Base-by-base conservation (phyloP, 73 alveolate genomes). In the Stentor roeselii region DNA sequence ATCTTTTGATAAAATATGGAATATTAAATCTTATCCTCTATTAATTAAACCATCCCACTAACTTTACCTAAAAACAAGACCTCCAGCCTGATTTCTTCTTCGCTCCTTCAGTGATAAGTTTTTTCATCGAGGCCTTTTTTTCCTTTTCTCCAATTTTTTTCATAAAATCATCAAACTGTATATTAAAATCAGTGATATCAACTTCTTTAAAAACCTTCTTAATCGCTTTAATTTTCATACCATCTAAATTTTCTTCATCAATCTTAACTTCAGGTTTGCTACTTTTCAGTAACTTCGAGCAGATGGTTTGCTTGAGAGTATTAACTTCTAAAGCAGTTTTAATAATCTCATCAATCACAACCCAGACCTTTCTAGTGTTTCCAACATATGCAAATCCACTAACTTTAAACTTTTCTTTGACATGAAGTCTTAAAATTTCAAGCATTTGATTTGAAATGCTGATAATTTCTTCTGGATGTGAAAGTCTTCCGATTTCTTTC, bases 341-440 rank as follows among this genome's bases (percentile, higher is more conserved):
- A 50, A 50, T 50, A 50, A 11, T 50, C 21, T 50, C 67, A 6
- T 11, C 67, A 50, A 50, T 50, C 67, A 50, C 67, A 50, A 21
- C 67, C 67, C 67, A 50, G 6, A 50, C 21, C 6, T 11, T 50
- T 11, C 6, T 50, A 11, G 67, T 50, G 6, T 50, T 50, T 11
- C 67, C 67, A 50, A 50, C 67, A 50, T 50, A 50, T 50, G 67
- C 6, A 50, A 50, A 50, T 50, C 67, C 67, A 50, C 67, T 50
- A 11, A 6, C 21, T 50, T 50, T 50, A 50, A 50, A 50, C 21
- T 50, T 50, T 50, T 50, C 67, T 11, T 21, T 50, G 21, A 50
- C 67, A 50, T 11, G 30, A 50, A 6, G 6, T 11, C 6, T 6
- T 11, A 50, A 21, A 11, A 50, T 21, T 50, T 50, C 21, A 50